A percentile compares a stretch with the other conserved stretches of the same genome.
Conservation (phyloP, 2,329 filamentous ascomycete species). For the Botrytis squamosa region DNA sequence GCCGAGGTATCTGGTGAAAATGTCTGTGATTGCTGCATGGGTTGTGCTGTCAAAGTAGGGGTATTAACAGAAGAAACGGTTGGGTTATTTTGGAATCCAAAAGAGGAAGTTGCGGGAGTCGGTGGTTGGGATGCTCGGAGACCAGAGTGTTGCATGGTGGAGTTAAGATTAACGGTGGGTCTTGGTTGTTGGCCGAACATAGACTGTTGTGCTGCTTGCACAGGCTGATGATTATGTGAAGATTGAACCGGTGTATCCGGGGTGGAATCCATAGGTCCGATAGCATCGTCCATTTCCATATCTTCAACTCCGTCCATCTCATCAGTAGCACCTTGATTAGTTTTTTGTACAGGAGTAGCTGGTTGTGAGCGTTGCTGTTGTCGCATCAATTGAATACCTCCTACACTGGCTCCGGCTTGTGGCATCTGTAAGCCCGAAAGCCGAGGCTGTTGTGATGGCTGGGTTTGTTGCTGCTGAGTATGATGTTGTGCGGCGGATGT, state of each 20-base stretch:
- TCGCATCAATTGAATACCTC: slow-evolving; percentile 40
- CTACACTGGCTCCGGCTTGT: slow-evolving; percentile 34
- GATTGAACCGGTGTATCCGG: slow-evolving; percentile 45
- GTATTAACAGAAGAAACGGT: slow-evolving; percentile 98
- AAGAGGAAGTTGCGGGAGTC: slow-evolving; percentile 75
- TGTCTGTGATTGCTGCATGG: slow-evolving; percentile 52
- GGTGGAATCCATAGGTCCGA: slow-evolving; percentile 64
- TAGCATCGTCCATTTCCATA: slow-evolving; percentile 93
- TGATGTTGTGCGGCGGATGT: slow-evolving; percentile 48
- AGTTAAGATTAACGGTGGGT: slow-evolving; percentile 75
- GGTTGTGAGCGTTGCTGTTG: slow-evolving; percentile 40
- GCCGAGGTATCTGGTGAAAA: slow-evolving; percentile 59
- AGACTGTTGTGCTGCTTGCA: slow-evolving; percentile 65
- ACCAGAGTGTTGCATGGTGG: slow-evolving; percentile 69
- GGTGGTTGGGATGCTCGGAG: slow-evolving; percentile 82
- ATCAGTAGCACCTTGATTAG: slow-evolving; percentile 41
- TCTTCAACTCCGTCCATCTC: slow-evolving; percentile 86
- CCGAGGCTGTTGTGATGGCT: slow-evolving; percentile 29
- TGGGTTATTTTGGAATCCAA: slow-evolving; percentile 85
- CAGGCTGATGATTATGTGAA: slow-evolving; percentile 51
- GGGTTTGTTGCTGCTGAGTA: slow-evolving; percentile 42
- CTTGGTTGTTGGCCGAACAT: slow-evolving; percentile 64
- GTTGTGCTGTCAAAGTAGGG: slow-evolving; percentile 78
- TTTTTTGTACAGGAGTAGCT: slow-evolving; percentile 36
- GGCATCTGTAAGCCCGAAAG: slow-evolving; percentile 36